Base-by-base conservation (phyloP, 192 early-diverging fungal species). In the Backusella psychrophila region DNA sequence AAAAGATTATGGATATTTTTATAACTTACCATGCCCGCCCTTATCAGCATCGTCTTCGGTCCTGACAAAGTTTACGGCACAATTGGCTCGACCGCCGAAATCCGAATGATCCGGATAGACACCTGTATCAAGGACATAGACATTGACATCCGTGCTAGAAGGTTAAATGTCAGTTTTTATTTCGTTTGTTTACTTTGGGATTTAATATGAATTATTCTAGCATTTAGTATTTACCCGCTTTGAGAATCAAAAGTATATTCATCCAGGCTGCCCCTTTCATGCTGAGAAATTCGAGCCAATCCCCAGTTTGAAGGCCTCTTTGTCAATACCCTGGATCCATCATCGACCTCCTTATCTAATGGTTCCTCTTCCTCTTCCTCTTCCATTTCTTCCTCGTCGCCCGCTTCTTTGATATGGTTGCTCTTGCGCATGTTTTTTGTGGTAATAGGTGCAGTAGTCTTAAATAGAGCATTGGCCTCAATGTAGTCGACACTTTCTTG, bases 51-150 rank as follows among this genome's bases (percentile, higher is more conserved):
- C 71, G 3, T 72, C 44, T 42, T 86, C 83, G 21, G 67, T 77
- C 12, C 36, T 12, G 17, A 87, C 80, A 75, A 84, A 79, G 35
- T 80, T 87, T 7, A 65, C 77, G 0, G 81, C 74, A 41, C 72
- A 77, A 29, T 59, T 33, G 5, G 88, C 89, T 21, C 89, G 82
- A 29, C 84, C 81, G 12, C 69, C 82, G 66, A 90, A 90, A 42
- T 90, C 89, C 0, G 17, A 14, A 39, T 90, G 88, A 8, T 79
- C 80, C 23, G 72, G 66, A 78, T 80, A 74, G 17, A 90, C 80
- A 9, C 89, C 89, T 23, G 92, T 88, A 77, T 93, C 92, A 33
- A 93, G 81, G 15, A 93, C 84, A 78, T 90, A 93, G 33, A 87
- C 86, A 42, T 83, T 83, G 15, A 93, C 85, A 17, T 84, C 89